phyloP scores from a whole-genome alignment of 2,329 filamentous ascomycete genomes.

The Pseudogymnoascus sp. region DNA sequence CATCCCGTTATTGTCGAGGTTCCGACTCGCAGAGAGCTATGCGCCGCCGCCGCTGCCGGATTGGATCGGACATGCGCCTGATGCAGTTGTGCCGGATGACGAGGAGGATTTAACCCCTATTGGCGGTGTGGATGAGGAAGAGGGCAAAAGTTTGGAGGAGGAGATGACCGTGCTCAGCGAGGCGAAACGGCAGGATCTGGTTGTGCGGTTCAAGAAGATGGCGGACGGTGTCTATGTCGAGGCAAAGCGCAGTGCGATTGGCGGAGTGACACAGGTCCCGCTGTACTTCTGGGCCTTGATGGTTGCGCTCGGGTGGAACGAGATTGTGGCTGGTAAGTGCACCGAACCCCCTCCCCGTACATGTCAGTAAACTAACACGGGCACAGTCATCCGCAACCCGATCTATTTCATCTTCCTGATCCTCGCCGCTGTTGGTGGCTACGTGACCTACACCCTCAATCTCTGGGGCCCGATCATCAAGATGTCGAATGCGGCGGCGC shows the following conservation, averaged over 20 bases:
- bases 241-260: conserved; percentile 93
- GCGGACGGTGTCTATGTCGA: conserved; percentile 97
- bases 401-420: conserved; percentile 86
- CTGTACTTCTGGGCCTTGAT: conserved; percentile 90
- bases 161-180: conserved; percentile 95
- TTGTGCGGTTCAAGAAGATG: conserved; percentile 94
- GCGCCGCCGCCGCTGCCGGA: conserved; percentile 72
- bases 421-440: conserved; percentile 67
- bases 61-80: conserved; percentile 76
- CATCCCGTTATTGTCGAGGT: conserved; percentile 80
- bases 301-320: conserved; percentile 94
- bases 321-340: conserved; percentile 80
- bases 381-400: conserved; percentile 81
- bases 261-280: conserved; percentile 87
- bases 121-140: conserved; percentile 88
- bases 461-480: conserved; percentile 93
- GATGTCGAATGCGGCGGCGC: conserved; percentile 83
- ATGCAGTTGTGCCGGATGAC: conserved; percentile 68
- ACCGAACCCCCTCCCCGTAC: conserved; percentile 1
- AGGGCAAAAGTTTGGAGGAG: conserved; percentile 89
- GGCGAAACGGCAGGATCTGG: conserved; percentile 81
- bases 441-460: conserved; percentile 88
- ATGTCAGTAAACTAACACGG: conserved; percentile 13
- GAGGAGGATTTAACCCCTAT: conserved; percentile 87
- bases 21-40: conserved; percentile 69